Conservation (phyloP, 768 basidiomycete species). For the Chiua virens region DNA sequence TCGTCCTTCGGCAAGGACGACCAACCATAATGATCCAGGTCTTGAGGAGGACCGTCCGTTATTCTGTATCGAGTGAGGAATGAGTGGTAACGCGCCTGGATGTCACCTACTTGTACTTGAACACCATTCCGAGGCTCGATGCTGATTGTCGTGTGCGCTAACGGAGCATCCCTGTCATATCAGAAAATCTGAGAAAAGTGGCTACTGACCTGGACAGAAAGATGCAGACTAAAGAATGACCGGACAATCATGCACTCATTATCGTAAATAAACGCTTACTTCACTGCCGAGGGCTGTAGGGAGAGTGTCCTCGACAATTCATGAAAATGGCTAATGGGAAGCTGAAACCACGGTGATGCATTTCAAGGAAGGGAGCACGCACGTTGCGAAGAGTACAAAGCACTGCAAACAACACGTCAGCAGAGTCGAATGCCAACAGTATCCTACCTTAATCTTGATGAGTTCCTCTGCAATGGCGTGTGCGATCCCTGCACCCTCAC, state of each 20-base stretch:
- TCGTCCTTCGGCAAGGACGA: slow-evolving; percentile 1
- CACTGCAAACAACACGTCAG: slow-evolving; percentile 43
- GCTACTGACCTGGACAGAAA: slow-evolving; percentile 67
- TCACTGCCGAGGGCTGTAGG: slow-evolving; percentile 74
- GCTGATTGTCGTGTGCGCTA: slow-evolving; percentile 56
- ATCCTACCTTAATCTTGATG: slow-evolving; percentile 65
- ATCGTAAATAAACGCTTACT: slow-evolving; percentile 46
- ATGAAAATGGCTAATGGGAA: slow-evolving; percentile 61
- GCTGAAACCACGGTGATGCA: slow-evolving; percentile 1
- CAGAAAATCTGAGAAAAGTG: background rate
- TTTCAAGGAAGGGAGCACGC: slow-evolving; percentile 15
- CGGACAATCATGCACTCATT: background rate
- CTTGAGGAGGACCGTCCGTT: slow-evolving; percentile 65
- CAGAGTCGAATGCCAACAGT: background rate
- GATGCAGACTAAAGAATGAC: slow-evolving; percentile 59
- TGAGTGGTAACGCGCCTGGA: background rate
- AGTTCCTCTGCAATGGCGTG: slow-evolving; percentile 82
- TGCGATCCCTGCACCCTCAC: slow-evolving; percentile 78
- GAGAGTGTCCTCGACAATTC: slow-evolving; percentile 79
- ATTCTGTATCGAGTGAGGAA: slow-evolving; percentile 47
- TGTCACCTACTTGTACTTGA: slow-evolving; percentile 68
- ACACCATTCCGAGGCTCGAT: slow-evolving; percentile 65
- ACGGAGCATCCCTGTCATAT: background rate
- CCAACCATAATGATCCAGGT: slow-evolving; percentile 71
- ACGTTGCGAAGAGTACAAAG: slow-evolving; percentile 93